A percentile compares a stretch with the other conserved stretches of the same genome.
phyloP scores from a whole-genome alignment of 1,284 basidiomycete genomes.

The Rhodotorula sp. region DNA sequence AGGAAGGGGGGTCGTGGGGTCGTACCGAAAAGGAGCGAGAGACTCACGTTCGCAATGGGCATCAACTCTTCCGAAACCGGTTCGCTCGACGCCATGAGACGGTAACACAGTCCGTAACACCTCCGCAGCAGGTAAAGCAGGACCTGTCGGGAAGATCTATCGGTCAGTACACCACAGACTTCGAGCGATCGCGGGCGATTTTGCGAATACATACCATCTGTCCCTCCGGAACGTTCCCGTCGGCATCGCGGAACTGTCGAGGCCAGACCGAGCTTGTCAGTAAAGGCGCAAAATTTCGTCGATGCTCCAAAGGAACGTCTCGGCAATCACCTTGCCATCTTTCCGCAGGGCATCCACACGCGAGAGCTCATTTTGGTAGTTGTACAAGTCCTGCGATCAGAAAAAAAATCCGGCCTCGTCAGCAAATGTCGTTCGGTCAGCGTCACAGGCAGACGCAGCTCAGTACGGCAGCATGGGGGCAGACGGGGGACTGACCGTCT shows the following conservation, averaged over 20 bases:
- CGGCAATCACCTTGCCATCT: constrained; percentile 66
- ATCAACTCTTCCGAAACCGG: constrained; percentile 65
- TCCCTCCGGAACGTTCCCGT: constrained; percentile 83
- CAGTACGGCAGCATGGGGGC: background rate
- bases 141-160: constrained; percentile 58
- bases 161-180: background rate
- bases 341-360: constrained; percentile 95
- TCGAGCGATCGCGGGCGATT: no score
- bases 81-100: constrained; percentile 91
- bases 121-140: constrained; percentile 86
- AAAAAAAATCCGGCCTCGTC: background rate
- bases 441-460: background rate
- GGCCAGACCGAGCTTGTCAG: background rate
- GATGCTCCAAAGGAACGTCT: background rate
- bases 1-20: background rate
- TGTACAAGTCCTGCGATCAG: constrained; percentile 46
- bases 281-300: background rate
- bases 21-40: constrained; percentile 8
- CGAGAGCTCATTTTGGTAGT: constrained; percentile 85
- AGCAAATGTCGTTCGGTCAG: background rate
- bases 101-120: constrained; percentile 95
- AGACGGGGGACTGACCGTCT: constrained; percentile 65
- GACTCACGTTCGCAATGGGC: constrained; percentile 59
- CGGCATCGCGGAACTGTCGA: constrained; percentile 74
- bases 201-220: constrained; percentile 67